Percentiles rank a stretch among this genome's conserved stretches.
Conservation (phyloP, 2,329 filamentous ascomycete genomes). For the Pseudogymnoascus sp. region DNA sequence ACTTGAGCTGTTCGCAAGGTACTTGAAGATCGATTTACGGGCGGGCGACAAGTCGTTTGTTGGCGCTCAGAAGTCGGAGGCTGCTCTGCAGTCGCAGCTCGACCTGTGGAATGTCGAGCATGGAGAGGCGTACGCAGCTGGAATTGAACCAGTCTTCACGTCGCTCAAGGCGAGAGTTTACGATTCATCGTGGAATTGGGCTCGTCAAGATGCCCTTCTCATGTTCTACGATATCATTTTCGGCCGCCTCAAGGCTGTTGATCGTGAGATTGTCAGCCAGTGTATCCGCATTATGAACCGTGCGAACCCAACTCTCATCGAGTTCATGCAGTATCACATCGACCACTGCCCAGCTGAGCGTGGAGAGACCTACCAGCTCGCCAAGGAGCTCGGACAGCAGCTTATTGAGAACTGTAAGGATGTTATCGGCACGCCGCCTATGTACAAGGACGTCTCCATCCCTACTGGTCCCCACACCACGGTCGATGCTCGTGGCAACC, state of each 20-base stretch:
- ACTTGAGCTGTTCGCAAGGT: constrained; percentile 86
- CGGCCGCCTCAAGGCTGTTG: constrained; percentile 81
- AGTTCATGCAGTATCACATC: constrained; percentile 99
- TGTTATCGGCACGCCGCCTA: constrained; percentile 71
- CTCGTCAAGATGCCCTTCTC: constrained; percentile 87
- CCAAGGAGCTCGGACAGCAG: constrained; percentile 85
- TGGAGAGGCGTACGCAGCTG: constrained; percentile 89
- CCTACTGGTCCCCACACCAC: constrained; percentile 88
- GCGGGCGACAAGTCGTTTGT: constrained; percentile 93
- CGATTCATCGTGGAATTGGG: constrained; percentile 99
- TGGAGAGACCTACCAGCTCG: constrained; percentile 95
- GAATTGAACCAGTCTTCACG: constrained; percentile 91
- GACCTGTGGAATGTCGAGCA: constrained; percentile 95
- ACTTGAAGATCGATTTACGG: constrained; percentile 93
- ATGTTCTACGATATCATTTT: constrained; percentile 99
- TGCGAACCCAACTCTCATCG: constrained; percentile 87
- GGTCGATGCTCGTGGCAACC: constrained; percentile 85
- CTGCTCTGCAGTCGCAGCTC: constrained; percentile 82
- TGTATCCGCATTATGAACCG: constrained; percentile 99
- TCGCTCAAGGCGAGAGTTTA: constrained; percentile 90
- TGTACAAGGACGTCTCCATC: constrained; percentile 91
- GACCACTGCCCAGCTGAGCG: constrained; percentile 96
- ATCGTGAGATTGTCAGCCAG: constrained; percentile 95
- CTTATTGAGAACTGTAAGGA: constrained; percentile 98
- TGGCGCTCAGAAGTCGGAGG: constrained; percentile 73